These are phyloP conservation scores for Limonomyces culmigenus DNA, from an alignment of 1,284 basidiomycete genomes.

Conservation along the genomic window DNA sequence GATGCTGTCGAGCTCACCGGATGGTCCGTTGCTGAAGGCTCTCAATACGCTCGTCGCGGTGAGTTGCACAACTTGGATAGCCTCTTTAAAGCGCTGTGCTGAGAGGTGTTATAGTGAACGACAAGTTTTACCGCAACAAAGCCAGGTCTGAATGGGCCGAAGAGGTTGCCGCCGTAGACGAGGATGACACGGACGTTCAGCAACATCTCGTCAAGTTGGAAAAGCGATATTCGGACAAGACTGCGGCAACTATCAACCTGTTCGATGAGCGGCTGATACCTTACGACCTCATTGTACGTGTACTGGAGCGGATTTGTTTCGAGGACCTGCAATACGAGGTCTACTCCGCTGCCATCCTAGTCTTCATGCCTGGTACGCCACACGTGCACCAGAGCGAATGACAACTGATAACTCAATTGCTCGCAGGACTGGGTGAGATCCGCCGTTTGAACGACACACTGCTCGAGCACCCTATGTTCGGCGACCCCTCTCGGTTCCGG, in stretches of 20 bases:
- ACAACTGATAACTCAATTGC: neutral
- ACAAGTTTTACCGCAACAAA: slow-evolving; percentile 51
- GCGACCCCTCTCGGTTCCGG: slow-evolving; percentile 47
- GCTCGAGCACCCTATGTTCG: slow-evolving; percentile 61
- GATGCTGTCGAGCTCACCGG: slow-evolving; percentile 79
- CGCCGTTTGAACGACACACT: slow-evolving; percentile 77
- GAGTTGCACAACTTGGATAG: slow-evolving; percentile 11
- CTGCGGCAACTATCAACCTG: slow-evolving; percentile 69
- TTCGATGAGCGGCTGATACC: slow-evolving; percentile 85
- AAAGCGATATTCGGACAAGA: slow-evolving; percentile 58
- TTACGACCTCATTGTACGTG: slow-evolving; percentile 76
- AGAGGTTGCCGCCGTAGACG: slow-evolving; percentile 38
- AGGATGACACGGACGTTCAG: slow-evolving; percentile 48
- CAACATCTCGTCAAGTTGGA: slow-evolving; percentile 39
- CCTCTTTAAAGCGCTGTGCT: slow-evolving; percentile 1
- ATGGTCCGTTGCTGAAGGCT: slow-evolving; percentile 78
- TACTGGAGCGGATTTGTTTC: slow-evolving; percentile 82
- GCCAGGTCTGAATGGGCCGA: slow-evolving; percentile 60
- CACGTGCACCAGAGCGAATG: neutral
- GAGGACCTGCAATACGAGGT: slow-evolving; percentile 30
- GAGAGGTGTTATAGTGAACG: slow-evolving; percentile 22
- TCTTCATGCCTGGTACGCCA: slow-evolving; percentile 48
- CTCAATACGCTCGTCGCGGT: slow-evolving; percentile 72
- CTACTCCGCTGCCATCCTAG: slow-evolving; percentile 73
- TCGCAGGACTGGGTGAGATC: slow-evolving; percentile 84